Evolutionary conservation across 2,329 filamentous ascomycete species (phyloP), one percentile per base, ranked within the genome.

Genomic region (Colletotrichum sansevieriae): DNA sequence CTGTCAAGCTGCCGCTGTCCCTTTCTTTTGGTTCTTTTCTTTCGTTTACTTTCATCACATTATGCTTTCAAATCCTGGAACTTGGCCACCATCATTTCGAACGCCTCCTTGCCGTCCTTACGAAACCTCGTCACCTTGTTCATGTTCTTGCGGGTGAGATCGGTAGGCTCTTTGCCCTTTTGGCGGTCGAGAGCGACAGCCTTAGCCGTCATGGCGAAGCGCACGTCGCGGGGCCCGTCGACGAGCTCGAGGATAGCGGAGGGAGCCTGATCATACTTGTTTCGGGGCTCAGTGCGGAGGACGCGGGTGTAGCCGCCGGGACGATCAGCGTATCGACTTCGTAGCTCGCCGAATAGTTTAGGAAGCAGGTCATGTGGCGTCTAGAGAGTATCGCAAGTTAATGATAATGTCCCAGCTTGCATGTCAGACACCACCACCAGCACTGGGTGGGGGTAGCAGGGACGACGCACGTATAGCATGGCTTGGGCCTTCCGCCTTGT

Each of bases 291-390:
- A 72, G 97, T 94, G 73, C 94, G 93, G 55, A 98, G 89, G 11
- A 99, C 93, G 49, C 96, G 93, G 18, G 96, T 99, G 85, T 98
- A 99, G 64, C 96, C 96, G 71, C 96, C 96, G 1, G 92, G 92
- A 56, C 96, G 90, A 62, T 85, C 77, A 52, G 86, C 83, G 82
- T 98, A 99, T 74, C 96, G 92, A 78, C 90, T 83, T 73, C 92
- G 88, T 71, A 99, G 88, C 73, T 91, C 87, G 63, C 92, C 92
- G 80, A 98, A 97, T 73, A 99, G 89, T 81, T 97, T 98, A 63
- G 93, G 92, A 65, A 98, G 80, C 72, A 92, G 84, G 55, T 87
- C 78, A 70, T 91, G 82, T 20, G 92, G 91, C 76, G 86, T 90
- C 92, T 94, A 25, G 15, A 73, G 18, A 29, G 25, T 25, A 10